phyloP scores from a whole-genome alignment of 2,329 filamentous ascomycete genomes.

The Phaeoacremonium minimum region DNA sequence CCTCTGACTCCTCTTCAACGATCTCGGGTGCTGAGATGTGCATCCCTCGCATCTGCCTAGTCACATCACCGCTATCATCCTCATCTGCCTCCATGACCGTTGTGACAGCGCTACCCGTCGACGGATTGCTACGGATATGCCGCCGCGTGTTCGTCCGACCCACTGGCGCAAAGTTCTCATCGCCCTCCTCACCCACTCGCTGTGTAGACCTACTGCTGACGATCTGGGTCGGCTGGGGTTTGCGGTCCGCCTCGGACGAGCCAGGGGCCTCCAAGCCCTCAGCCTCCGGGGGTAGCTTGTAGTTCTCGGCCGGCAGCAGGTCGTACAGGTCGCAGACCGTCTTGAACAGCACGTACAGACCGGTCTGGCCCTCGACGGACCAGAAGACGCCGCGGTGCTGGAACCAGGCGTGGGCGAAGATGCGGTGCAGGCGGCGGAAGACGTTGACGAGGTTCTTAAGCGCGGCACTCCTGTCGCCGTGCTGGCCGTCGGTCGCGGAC shows the following conservation, averaged over 20 bases:
- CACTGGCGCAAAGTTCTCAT: conserved; percentile 49
- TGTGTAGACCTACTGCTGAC: conserved; percentile 11
- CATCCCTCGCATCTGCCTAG: conserved; percentile 40
- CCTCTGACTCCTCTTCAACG: conserved; percentile 41
- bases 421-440: conserved; percentile 88
- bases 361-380: conserved; percentile 86
- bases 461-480: conserved; percentile 60
- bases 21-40: conserved; percentile 50
- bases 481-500: conserved; percentile 51
- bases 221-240: conserved; percentile 16
- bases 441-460: conserved; percentile 89
- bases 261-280: conserved; percentile 65
- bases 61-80: conserved; percentile 52
- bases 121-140: conserved; percentile 76
- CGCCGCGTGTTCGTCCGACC: conserved; percentile 71
- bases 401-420: conserved; percentile 99
- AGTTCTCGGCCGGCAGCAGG: conserved; percentile 87
- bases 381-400: conserved; percentile 94
- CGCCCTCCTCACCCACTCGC: conserved; percentile 22
- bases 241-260: conserved; percentile 25
- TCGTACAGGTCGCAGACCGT: conserved; percentile 91
- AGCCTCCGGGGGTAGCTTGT: conserved; percentile 89
- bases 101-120: conserved; percentile 71
- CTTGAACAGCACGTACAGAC: conserved; percentile 95
- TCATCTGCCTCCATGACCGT: conserved; percentile 82